phyloP scores from a whole-genome alignment of 139 green algal genomes.

The Mesotaenium endlicherianum region DNA sequence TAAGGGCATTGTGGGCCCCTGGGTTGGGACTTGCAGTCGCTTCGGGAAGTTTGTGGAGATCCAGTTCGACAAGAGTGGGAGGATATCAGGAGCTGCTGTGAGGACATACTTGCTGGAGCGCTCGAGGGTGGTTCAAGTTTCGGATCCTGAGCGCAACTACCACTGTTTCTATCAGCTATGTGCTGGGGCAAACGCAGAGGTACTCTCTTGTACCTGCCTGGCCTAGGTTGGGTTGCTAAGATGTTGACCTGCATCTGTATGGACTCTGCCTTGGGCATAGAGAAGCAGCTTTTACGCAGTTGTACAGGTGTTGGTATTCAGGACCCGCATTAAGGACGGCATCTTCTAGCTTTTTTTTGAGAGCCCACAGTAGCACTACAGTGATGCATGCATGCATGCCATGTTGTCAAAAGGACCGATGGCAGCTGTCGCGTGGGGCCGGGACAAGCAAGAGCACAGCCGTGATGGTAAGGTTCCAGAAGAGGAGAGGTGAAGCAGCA shows the following conservation, averaged over 20 bases:
- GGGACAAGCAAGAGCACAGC: not conserved
- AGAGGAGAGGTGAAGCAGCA: too few species aligned
- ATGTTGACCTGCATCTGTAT: not conserved
- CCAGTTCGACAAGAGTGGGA: constrained; percentile 78
- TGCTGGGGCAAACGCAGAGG: constrained; percentile 72
- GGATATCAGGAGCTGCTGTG: constrained; percentile 57
- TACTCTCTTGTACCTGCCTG: not conserved
- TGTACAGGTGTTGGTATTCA: not conserved
- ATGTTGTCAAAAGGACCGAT: not conserved
- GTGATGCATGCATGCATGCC: not conserved
- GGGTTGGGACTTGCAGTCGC: constrained; percentile 62
- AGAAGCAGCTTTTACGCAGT: not conserved
- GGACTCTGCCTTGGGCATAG: not conserved
- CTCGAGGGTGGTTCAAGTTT: constrained; percentile 84
- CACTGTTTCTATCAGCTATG: constrained; percentile 99
- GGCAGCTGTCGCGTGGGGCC: not conserved
- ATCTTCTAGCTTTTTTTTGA: not conserved
- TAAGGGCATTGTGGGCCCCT: not conserved
- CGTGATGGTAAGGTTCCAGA: not conserved
- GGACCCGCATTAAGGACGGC: not conserved
- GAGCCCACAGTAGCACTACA: not conserved
- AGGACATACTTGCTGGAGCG: constrained; percentile 96
- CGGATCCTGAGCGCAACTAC: constrained; percentile 96
- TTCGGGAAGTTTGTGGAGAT: constrained; percentile 99
- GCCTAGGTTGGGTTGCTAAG: not conserved